Base-by-base conservation (phyloP, 2,329 filamentous ascomycete genomes). In the Monilinia fructigena region DNA sequence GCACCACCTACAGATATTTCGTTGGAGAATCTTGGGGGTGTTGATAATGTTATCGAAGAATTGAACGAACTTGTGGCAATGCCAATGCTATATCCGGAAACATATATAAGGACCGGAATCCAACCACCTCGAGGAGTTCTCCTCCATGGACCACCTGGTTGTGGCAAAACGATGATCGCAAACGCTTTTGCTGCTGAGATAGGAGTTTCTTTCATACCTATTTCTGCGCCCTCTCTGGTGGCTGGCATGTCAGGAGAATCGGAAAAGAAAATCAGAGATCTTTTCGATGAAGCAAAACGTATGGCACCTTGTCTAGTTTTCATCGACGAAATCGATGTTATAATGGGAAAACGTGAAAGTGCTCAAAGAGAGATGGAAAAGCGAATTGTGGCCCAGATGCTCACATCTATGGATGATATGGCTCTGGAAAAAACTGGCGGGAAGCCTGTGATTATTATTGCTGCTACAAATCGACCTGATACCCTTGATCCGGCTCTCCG, bases 311-410 rank as follows among this genome's bases (percentile, higher is more conserved):
- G 92, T 74, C 82, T 99, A 6, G 84, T 99, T 5, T 96, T 97
- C 74, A 90, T 98, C 66, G 93, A 97, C 72, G 90, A 97, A 72
- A 91, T 98, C 63, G 93, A 99, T 77, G 89, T 90, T 4, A 95
- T 98, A 73, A 91, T 93, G 60, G 91, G 91, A 0, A 96, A 96
- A 76, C 84, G 90, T 66, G 92, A 96, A 69, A 91, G 86, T 65
- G 87, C 90, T 1, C 90, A 95, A 74, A 89, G 90, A 74, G 92
- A 97, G 70, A 94, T 96, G 86, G 93, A 97, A 76, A 91, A 92
- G 75, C 83, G 93, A 63, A 95, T 96, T 69, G 89, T 96, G 16
- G 86, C 88, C 0, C 91, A 96, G 74, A 86, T 98, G 70, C 81
- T 92, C 66, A 89, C 90, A 26, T 96, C 93, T 66, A 96, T 98